Evolutionary conservation across 2,329 filamentous ascomycete species (phyloP), one percentile per base, ranked within the genome.

Genomic region (Aspergillus ochraceoroseus): DNA sequence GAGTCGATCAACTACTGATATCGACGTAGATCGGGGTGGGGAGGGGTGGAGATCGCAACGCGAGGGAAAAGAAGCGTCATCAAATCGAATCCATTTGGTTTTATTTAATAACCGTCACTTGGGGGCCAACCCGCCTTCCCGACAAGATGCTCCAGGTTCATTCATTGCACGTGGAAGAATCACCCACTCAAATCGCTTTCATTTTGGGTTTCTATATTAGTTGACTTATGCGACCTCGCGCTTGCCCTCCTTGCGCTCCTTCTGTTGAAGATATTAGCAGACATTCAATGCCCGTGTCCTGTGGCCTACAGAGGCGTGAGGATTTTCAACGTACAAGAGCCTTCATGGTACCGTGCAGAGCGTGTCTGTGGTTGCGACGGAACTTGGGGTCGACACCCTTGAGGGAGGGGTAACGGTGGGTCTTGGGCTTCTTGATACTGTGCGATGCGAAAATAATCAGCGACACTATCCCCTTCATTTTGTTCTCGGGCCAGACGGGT

Each of bases 351-450:
- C 92, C 92, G 80, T 96, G 92, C 55, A 96, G 88, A 73, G 92
- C 92, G 82, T 98, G 90, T 79, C 88, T 87, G 80, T 98, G 92
- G 82, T 98, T 98, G 76, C 92, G 85, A 74, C 92, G 85, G 82
- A 98, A 98, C 83, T 98, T 98, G 70, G 92, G 89, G 77, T 98
- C 92, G 72, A 87, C 92, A 65, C 92, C 92, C 72, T 95, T 95
- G 67, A 98, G 84, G 62, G 90, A 96, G 57, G 92, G 92, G 79
- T 98, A 98, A 79, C 92, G 82, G 75, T 89, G 82, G 69, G 92
- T 96, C 83, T 95, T 95, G 57, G 92, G 92, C 85, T 95, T 96
- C 85, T 96, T 96, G 82, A 98, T 98, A 77, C 90, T 95, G 70
- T 61, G 54, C 34, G 33, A 31, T 32, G 38, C 43, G 52, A 44